A percentile compares a stretch with the other conserved stretches of the same genome.
These are phyloP conservation scores for Rusavskia elegans DNA, from an alignment of 495 filamentous ascomycete species.

Conservation along the genomic window DNA sequence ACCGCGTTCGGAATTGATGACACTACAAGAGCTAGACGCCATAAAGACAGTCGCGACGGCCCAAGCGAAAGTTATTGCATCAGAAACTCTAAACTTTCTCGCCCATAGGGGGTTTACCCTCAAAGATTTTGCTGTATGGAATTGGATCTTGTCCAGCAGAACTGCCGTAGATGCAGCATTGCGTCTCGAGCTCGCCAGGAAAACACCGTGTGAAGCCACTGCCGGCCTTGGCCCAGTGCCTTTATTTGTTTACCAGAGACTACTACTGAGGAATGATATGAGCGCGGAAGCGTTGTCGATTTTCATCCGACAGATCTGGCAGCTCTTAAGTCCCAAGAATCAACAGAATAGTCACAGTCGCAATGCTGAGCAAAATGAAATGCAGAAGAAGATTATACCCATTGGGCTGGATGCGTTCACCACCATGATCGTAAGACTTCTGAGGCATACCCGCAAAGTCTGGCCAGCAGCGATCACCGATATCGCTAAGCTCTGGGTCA, in stretches of 20 bases:
- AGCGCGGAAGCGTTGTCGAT: slow-evolving; percentile 22
- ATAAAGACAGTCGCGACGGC: no score
- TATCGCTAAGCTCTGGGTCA: slow-evolving; percentile 22
- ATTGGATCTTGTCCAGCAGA: slow-evolving; percentile 35
- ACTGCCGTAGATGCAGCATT: slow-evolving; percentile 24
- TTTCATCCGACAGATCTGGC: slow-evolving; percentile 8
- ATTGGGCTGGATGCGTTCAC: slow-evolving; percentile 16
- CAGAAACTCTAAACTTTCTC: neutral
- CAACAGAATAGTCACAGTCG: neutral
- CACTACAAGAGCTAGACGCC: no score
- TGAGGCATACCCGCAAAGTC: slow-evolving; percentile 39
- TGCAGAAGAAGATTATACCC: slow-evolving; percentile 15
- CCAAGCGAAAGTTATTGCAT: neutral
- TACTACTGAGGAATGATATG: slow-evolving; percentile 30
- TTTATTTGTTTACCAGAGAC: slow-evolving; percentile 31
- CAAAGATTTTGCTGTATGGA: slow-evolving; percentile 23
- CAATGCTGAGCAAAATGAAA: neutral
- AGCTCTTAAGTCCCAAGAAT: neutral
- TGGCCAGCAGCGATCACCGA: slow-evolving; percentile 39
- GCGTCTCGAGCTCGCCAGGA: slow-evolving; percentile 24
- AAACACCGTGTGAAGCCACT: slow-evolving; percentile 7
- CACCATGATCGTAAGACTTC: slow-evolving; percentile 32
- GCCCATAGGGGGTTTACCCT: neutral
- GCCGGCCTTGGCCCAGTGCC: slow-evolving; percentile 17
- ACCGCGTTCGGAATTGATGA: no score